These are phyloP conservation scores for Ophioceras dolichostomum DNA, from an alignment of 2,329 filamentous ascomycete genomes.

Conservation along the genomic window DNA sequence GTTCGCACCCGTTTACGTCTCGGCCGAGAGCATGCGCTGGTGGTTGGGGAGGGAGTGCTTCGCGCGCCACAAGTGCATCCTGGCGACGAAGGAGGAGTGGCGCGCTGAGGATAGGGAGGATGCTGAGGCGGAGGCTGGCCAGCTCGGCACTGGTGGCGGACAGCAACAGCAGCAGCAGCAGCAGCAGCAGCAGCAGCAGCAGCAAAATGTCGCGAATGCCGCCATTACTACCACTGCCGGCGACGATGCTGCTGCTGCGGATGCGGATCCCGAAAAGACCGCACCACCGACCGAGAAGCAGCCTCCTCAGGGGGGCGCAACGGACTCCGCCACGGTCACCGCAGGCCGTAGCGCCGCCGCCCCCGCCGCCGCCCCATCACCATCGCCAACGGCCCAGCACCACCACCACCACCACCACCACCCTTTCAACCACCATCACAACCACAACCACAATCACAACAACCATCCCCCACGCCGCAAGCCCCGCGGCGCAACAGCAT, in stretches of 20 bases:
- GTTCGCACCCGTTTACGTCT: constrained; percentile 84
- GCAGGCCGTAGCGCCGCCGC: too few species aligned
- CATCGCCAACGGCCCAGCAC: constrained; percentile 10
- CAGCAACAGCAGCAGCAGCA: neutral
- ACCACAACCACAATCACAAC: neutral
- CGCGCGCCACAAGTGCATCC: constrained; percentile 66
- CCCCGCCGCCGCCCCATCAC: constrained; percentile 13
- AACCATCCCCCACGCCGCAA: constrained; percentile 12
- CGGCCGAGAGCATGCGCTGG: constrained; percentile 85
- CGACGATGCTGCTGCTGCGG: constrained; percentile 2
- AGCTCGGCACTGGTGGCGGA: constrained; percentile 3
- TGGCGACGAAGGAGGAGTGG: constrained; percentile 63
- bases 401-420: neutral
- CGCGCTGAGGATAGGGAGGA: constrained; percentile 50
- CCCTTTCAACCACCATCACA: neutral
- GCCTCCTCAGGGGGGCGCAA: too few species aligned
- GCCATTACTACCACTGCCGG: too few species aligned
- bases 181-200: neutral
- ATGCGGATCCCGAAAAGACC: too few species aligned
- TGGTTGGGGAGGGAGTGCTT: constrained; percentile 88
- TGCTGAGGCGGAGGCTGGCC: constrained; percentile 21
- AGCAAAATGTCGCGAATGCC: too few species aligned
- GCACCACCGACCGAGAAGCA: too few species aligned
- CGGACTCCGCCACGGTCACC: neutral
- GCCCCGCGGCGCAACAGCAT: constrained; percentile 46